Conservation (phyloP, 352 stramenopile genomes). For the Pythium phragmitis region DNA sequence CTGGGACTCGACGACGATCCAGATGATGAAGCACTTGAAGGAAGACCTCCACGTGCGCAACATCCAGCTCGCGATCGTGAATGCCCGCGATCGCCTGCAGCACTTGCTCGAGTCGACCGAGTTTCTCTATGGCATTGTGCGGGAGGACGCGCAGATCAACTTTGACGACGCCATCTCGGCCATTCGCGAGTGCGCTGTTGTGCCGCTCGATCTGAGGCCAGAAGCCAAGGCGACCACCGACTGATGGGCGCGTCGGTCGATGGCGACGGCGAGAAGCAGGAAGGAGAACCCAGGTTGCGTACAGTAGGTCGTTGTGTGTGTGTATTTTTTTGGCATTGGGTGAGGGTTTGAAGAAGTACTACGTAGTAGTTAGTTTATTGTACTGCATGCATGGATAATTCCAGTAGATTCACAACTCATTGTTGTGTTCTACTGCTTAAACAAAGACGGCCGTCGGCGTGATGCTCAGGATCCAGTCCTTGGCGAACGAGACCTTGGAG, state of each 20-base stretch:
- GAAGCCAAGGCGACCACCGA: not conserved
- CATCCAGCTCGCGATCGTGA: constrained; percentile 78
- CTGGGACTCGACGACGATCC: constrained; percentile 82
- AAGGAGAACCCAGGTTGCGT: not conserved
- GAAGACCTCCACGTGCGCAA: constrained; percentile 49
- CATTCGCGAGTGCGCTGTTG: constrained; percentile 37
- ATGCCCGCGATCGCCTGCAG: constrained; percentile 64
- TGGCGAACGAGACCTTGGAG: constrained; percentile 38
- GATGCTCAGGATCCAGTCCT: constrained; percentile 42
- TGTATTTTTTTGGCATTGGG: no score
- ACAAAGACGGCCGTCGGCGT: constrained; percentile 8
- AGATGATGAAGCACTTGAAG: constrained; percentile 85
- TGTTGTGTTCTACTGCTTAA: not conserved
- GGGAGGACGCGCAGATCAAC: constrained; percentile 54
- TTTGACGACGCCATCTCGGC: constrained; percentile 64
- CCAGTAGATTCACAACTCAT: not conserved
- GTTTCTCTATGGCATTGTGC: constrained; percentile 63
- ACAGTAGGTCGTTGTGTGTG: no score
- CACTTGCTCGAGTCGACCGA: constrained; percentile 62
- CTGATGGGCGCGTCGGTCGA: not conserved
- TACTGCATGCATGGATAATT: not conserved
- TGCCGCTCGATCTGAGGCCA: constrained; percentile 6
- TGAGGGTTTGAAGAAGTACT: no score
- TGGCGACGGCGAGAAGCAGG: not conserved
- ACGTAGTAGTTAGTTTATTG: not conserved